Base-by-base conservation (phyloP, 1,284 basidiomycete species). In the Waitea zeae region DNA sequence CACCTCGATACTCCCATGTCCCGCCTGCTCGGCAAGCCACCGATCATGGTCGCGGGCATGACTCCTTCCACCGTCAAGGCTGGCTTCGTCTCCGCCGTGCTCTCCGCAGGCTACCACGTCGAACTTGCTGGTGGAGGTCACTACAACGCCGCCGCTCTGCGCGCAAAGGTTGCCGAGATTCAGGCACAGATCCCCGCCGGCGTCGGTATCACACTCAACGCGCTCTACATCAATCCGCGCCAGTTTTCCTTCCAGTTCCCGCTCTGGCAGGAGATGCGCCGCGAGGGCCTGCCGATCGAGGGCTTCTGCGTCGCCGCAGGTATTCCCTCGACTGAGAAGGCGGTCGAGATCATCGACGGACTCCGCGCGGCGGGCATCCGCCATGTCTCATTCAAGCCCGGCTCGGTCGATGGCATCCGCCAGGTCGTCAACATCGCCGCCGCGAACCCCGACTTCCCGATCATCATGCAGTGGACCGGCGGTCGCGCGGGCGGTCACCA, bases 1-100 rank as follows among this genome's bases (percentile, higher is more conserved):
- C 78, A 92, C 51, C 69, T 98, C 47, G 90, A 98, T 56, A 97
- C 93, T 0, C 82, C 89, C 4, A 93, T 95, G 67, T 95, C 92
- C 36, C 83, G 93, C 42, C 70, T 97, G 34, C 61, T 97, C 24
- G 88, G 89, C 45, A 96, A 96, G 60, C 76, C 93, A 1, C 93
- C 93, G 13, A 80, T 98, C 56, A 97, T 96, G 90, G 89, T 98
- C 32, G 89, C 89, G 33, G 95, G 93, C 44, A 98, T 98, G 95
- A 95, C 90, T 0, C 90, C 90, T 1, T 80, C 78, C 1, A 96
- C 90, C 15, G 90, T 96, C 42, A 80, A 89, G 49, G 80, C 80
- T 34, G 87, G 87, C 30, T 89, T 95, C 53, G 89, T 95, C 44
- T 75, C 78, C 39, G 90, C 93, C 5, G 71, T 93, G 26, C 76